Conservation (phyloP, 1,139 yeast genomes). For the Meyerozyma athensensis region DNA sequence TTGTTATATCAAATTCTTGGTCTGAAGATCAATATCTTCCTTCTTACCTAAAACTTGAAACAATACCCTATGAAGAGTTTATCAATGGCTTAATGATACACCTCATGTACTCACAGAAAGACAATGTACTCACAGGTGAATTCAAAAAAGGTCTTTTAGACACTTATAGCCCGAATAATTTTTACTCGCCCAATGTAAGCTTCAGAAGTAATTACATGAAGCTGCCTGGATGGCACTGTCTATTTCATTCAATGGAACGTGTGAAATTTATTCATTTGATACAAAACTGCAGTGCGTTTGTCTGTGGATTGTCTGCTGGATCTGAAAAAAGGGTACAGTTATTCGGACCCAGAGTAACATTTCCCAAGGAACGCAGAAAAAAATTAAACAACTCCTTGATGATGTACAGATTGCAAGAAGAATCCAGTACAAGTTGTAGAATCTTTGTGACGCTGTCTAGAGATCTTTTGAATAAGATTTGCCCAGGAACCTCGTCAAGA, state of each 20-base stretch:
- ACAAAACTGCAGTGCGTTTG: background rate
- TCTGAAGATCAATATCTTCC: background rate
- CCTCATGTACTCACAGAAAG: constrained; percentile 15
- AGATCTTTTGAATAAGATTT: background rate
- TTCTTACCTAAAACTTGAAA: background rate
- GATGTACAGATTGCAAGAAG: background rate
- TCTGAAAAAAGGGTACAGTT: background rate
- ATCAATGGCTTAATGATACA: constrained; percentile 20
- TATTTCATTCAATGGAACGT: background rate
- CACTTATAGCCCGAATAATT: constrained; percentile 11
- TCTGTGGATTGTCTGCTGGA: too few species aligned
- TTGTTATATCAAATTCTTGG: background rate
- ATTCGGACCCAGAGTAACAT: background rate
- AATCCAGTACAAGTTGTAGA: background rate
- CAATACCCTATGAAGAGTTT: constrained; percentile 16
- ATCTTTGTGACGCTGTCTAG: background rate
- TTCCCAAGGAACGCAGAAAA: background rate
- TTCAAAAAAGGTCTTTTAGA: constrained; percentile 18
- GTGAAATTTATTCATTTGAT: background rate
- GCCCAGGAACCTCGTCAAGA: background rate
- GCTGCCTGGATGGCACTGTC: constrained; percentile 3
- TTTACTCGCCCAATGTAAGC: constrained; percentile 20
- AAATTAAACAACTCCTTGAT: background rate
- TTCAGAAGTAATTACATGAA: constrained; percentile 18
- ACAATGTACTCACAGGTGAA: constrained; percentile 23